phyloP scores from a whole-genome alignment of 345 rosid genomes.

The Linum tenue region DNA sequence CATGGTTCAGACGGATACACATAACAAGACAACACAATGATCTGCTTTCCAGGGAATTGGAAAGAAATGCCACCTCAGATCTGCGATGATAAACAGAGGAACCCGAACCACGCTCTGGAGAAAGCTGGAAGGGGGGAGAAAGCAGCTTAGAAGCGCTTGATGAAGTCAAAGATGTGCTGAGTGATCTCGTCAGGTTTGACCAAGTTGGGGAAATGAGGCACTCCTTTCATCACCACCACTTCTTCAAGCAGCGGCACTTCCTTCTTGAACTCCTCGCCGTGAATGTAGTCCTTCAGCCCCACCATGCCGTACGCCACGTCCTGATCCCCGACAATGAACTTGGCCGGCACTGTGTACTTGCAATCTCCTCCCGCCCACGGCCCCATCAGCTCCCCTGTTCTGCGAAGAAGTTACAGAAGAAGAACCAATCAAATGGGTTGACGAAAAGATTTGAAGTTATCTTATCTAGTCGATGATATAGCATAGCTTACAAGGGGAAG shows the following conservation, averaged over 20 bases:
- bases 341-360: not conserved
- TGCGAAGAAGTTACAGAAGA: too few relatives aligned
- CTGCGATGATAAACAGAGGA: too few relatives aligned
- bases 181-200: not conserved
- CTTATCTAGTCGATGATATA: too few relatives aligned
- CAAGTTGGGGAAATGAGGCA: not conserved
- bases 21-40: too few relatives aligned
- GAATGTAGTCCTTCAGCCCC: not conserved
- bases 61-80: too few relatives aligned
- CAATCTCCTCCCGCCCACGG: not conserved
- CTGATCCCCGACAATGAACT: conserved; percentile 1
- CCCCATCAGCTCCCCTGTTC: not conserved
- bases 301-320: not conserved
- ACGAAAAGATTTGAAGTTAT: too few relatives aligned
- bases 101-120: too few relatives aligned
- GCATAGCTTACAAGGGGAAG: not conserved
- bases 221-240: not conserved
- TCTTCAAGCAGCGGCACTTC: not conserved
- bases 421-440: too few relatives aligned
- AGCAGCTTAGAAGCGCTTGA: not conserved
- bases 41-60: too few relatives aligned
- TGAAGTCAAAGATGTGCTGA: not conserved
- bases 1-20: too few relatives aligned
- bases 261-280: not conserved
- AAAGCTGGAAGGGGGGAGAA: too few relatives aligned